Conservation (phyloP, 306 rosid species). For the Fagus crenata region DNA sequence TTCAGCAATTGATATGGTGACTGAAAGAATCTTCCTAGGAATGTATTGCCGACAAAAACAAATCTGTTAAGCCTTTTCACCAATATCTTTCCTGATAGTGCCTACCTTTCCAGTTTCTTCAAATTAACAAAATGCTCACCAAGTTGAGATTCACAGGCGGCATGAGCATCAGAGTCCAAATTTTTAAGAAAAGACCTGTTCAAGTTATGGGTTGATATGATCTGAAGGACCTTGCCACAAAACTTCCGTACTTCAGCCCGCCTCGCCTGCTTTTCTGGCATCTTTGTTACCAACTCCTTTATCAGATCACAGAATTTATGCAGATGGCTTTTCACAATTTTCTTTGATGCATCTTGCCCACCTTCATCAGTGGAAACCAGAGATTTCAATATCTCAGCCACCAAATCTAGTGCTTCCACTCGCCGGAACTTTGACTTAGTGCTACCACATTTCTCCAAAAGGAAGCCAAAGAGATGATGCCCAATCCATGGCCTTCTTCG, state of each 20-base stretch:
- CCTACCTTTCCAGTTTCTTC: conserved; percentile 45
- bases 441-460: conserved; percentile 64
- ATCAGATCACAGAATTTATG: conserved; percentile 49
- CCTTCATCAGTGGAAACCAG: conserved; percentile 40
- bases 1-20: neutral
- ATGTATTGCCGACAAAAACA: neutral
- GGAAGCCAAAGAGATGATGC: conserved; percentile 55
- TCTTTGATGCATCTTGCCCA: conserved; percentile 42
- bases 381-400: conserved; percentile 60
- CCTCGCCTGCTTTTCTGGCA: conserved; percentile 70
- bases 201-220: conserved; percentile 46
- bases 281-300: conserved; percentile 60
- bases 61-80: neutral
- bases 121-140: conserved; percentile 54
- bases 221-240: conserved; percentile 53
- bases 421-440: conserved; percentile 76
- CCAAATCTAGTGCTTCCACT: conserved; percentile 75
- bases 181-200: conserved; percentile 45
- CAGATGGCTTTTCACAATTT: conserved; percentile 50
- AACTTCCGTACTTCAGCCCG: conserved; percentile 63
- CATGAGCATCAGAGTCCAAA: conserved; percentile 52
- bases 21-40: conserved; percentile 1
- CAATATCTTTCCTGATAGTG: neutral
- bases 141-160: conserved; percentile 58
- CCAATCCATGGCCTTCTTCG: conserved; percentile 82